Percentiles rank a stretch among this genome's conserved stretches.
phyloP scores from a whole-genome alignment of 1,139 yeast genomes.

The Debaryomyces coudertii region DNA sequence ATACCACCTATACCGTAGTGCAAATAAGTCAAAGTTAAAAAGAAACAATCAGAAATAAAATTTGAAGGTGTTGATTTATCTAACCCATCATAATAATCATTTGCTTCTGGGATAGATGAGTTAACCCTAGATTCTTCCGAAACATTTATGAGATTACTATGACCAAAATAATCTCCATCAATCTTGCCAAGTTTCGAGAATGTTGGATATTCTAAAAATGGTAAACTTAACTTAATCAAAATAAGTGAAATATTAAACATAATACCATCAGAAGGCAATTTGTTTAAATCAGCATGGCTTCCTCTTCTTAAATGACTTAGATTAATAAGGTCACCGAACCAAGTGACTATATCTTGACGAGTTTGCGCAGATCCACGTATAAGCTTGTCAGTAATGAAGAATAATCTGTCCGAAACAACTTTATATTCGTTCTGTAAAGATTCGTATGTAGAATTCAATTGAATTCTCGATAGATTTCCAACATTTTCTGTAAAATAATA shows the following conservation, averaged over 20 bases:
- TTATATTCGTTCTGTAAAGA: slow-evolving; percentile 64
- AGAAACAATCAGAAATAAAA: slow-evolving; percentile 89
- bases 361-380: slow-evolving; percentile 75
- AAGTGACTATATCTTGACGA: slow-evolving; percentile 62
- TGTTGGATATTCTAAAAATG: slow-evolving; percentile 72
- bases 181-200: slow-evolving; percentile 73
- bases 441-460: slow-evolving; percentile 51
- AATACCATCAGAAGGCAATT: slow-evolving; percentile 77
- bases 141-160: slow-evolving; percentile 58
- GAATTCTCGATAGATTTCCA: slow-evolving; percentile 39
- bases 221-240: slow-evolving; percentile 73
- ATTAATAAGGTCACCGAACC: slow-evolving; percentile 74
- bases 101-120: slow-evolving; percentile 72
- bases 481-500: slow-evolving; percentile 51
- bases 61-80: slow-evolving; percentile 43
- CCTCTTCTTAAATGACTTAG: slow-evolving; percentile 87
- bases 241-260: slow-evolving; percentile 76
- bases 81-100: slow-evolving; percentile 48
- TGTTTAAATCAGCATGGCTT: slow-evolving; percentile 71
- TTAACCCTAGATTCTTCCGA: slow-evolving; percentile 82
- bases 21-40: slow-evolving; percentile 71
- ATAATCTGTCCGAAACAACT: slow-evolving; percentile 60
- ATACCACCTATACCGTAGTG: slow-evolving; percentile 92
- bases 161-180: slow-evolving; percentile 64
- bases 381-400: slow-evolving; percentile 69